Evolutionary conservation across 441 rosid genomes (phyloP), one percentile per base, ranked within the genome.

Genomic region (Brassica balearica): DNA sequence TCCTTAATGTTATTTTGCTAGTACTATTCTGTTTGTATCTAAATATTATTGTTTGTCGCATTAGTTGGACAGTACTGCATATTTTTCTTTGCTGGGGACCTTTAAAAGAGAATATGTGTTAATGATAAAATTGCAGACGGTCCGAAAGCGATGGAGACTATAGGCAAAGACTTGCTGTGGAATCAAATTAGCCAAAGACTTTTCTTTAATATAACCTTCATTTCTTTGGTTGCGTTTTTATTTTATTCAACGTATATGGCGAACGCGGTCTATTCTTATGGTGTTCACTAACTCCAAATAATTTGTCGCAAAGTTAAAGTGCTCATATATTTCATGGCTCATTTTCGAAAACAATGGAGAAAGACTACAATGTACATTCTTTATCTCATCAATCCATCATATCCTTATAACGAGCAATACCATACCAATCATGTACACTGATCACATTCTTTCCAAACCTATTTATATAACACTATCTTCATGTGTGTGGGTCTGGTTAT

Each of bases 111-210:
- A 20, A 59, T 7, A 20, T 75, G 43, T 17, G 14, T 48, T 17
- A 62, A 41, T n/a, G 59, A 15, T 63, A 63, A 63, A 46, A 29
- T 9, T 19, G 43, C 62, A 56, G 19, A 34, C 34, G 43, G 65
- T 70, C 64, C 19, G 51, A 71, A 59, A 71, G 43, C 55, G 55
- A 59, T 38, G 32, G 43, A 29, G 63, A 17, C 53, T 12, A 46
- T 46, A 46, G 53, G 5, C 51, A 43, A 43, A 43, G 51, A 43
- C 51, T 43, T 48, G 56, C 56, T 48, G 17, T 48, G 56, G 56
- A 6, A 5, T 48, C 17, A 48, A 48, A 3, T 48, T n/a, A 53
- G 58, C 58, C 20, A 51, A 51, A 2, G 0, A 41, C 48, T 38
- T 38, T 38, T 38, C 7, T 9, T 38, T 38, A 38, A 46, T 43